These are phyloP conservation scores for Camptophora hylomeconis DNA, from an alignment of 2,329 filamentous ascomycete species.

Conservation along the genomic window DNA sequence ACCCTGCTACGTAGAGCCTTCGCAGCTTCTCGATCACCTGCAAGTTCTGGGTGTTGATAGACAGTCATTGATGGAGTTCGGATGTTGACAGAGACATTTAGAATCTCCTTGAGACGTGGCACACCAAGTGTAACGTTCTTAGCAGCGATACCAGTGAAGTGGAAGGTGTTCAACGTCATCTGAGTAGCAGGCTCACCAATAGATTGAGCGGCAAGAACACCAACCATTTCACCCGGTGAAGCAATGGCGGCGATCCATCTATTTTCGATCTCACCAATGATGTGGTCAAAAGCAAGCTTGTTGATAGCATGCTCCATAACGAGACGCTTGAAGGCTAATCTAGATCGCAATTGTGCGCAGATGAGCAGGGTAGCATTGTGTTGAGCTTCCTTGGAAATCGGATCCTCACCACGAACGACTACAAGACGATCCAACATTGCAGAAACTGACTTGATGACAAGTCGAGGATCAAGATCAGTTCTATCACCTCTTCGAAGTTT, in stretches of 20 bases:
- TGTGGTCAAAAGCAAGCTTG: slow-evolving; percentile 82
- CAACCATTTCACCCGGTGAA: slow-evolving; percentile 95
- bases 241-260: slow-evolving; percentile 78
- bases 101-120: slow-evolving; percentile 96
- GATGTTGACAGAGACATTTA: slow-evolving; percentile 94
- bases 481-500: slow-evolving; percentile 73
- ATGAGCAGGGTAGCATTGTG: slow-evolving; percentile 78
- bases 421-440: slow-evolving; percentile 63
- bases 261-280: slow-evolving; percentile 80
- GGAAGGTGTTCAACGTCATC: slow-evolving; percentile 99
- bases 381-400: slow-evolving; percentile 75
- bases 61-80: slow-evolving; percentile 97
- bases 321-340: slow-evolving; percentile 83
- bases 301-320: slow-evolving; percentile 76
- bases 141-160: slow-evolving; percentile 98
- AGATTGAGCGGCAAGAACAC: slow-evolving; percentile 91
- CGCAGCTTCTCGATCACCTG: slow-evolving; percentile 60
- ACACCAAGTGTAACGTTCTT: slow-evolving; percentile 99
- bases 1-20: slow-evolving; percentile 79
- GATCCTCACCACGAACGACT: slow-evolving; percentile 75
- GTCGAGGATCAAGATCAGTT: slow-evolving; percentile 78
- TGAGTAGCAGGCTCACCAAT: slow-evolving; percentile 98
- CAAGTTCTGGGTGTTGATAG: slow-evolving; percentile 53
- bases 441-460: slow-evolving; percentile 70
- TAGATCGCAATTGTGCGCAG: slow-evolving; percentile 81